Base-by-base conservation (phyloP, 2,329 filamentous ascomycete species). In the Penicillium concentricum region DNA sequence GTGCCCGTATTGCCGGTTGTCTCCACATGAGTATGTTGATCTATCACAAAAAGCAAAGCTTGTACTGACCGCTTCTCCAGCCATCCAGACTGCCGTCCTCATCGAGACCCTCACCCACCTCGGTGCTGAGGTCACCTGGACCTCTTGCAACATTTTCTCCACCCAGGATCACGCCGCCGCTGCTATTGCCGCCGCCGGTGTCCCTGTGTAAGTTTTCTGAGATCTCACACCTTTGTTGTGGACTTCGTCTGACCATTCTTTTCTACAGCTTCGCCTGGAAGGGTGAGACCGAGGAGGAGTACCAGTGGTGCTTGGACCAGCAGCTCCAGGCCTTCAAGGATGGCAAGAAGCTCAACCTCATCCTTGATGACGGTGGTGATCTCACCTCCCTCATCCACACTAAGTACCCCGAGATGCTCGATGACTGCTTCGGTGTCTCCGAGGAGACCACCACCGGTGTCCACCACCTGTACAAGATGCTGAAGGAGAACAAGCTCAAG, bases 401-500 rank as follows among this genome's bases (percentile, higher is more conserved):
- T 79, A 97, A 97, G 86, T 96, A 97, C 87, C 93, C 94, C 66
- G 92, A 97, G 82, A 89, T 91, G 91, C 90, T 99, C 78, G 90
- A 96, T 84, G 91, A 85, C 85, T 97, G 94, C 91, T 97, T 86
- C 82, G 93, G 93, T 86, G 86, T 99, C 76, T 97, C 93, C 26
- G 93, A 99, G 86, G 93, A 99, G 90, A 99, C 93, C 78, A 99
- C 93, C 80, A 99, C 93, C 52, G 93, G 93, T 86, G 93, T 99
- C 74, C 94, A 97, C 89, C 93, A 97, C 85, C 86, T 99, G 61
- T 99, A 97, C 90, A 87, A 87, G 76, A 97, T 97, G 92, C 82
- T 97, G 78, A 97, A 94, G 86, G 87, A 90, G 70, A 85, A 86
- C 77, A 84, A 87, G 79, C 91, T 97, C 66, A 88, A 96, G 63